Percentiles rank a stretch among this genome's conserved stretches.
Evolutionary conservation across 2,329 filamentous ascomycete species (phyloP).

Genomic region (Arthrinium puccinioides): DNA sequence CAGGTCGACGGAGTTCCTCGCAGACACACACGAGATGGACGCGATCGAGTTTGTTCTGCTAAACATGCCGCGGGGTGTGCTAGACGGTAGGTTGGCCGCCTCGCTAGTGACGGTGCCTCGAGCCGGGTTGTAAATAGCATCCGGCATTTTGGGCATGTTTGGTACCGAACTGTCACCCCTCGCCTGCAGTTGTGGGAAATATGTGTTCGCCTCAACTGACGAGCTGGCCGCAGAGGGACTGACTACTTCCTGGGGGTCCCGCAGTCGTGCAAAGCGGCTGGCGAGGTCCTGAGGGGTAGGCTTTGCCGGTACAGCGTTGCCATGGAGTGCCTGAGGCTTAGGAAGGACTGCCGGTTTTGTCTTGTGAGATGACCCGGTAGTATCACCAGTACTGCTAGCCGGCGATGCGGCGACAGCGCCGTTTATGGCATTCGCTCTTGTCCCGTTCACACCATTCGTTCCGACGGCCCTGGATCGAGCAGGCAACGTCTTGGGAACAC

Average conservation of each 20-base stretch:
- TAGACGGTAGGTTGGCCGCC: conserved; percentile 57
- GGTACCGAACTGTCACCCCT: conserved; percentile 45
- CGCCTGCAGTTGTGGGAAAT: conserved; percentile 15
- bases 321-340: conserved; percentile 61
- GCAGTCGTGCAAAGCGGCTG: conserved; percentile 50
- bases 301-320: conserved; percentile 41
- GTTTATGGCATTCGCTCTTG: background rate
- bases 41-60: conserved; percentile 49
- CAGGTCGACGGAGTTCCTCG: conserved; percentile 20
- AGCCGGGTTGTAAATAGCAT: conserved; percentile 72
- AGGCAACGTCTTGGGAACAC: conserved; percentile 10
- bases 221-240: conserved; percentile 37
- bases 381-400: background rate
- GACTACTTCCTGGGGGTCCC: conserved; percentile 31
- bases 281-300: conserved; percentile 40
- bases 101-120: conserved; percentile 62
- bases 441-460: background rate
- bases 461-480: conserved; percentile 1
- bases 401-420: background rate
- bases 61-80: conserved; percentile 56
- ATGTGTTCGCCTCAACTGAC: conserved; percentile 8
- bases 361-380: too few species aligned
- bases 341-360: conserved; percentile 48
- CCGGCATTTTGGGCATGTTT: conserved; percentile 61
- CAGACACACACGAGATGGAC: conserved; percentile 23